Conservation (phyloP, 768 basidiomycete species). For the Tylopilus sp. region DNA sequence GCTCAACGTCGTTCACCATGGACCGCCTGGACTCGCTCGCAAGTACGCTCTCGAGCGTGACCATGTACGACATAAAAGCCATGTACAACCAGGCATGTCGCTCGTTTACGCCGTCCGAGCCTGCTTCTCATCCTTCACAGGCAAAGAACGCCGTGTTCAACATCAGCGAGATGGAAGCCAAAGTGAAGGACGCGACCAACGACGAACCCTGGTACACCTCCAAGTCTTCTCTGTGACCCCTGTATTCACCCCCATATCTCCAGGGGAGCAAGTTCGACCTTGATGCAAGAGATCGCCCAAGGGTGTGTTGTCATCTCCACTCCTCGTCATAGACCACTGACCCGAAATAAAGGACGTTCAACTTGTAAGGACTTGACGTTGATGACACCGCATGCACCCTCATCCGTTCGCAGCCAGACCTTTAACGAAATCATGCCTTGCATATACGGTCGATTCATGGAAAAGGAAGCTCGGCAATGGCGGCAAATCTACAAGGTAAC, state of each 20-base stretch:
- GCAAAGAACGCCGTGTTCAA: slow-evolving; percentile 97
- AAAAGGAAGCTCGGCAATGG: slow-evolving; percentile 98
- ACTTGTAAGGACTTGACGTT: slow-evolving; percentile 63
- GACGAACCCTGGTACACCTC: slow-evolving; percentile 93
- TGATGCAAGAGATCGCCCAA: slow-evolving; percentile 99
- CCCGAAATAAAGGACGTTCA: slow-evolving; percentile 74
- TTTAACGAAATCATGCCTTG: slow-evolving; percentile 99
- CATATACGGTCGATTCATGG: slow-evolving; percentile 93
- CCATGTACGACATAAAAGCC: slow-evolving; percentile 90
- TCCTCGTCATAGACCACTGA: slow-evolving; percentile 12
- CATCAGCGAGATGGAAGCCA: slow-evolving; percentile 94
- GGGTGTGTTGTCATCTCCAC: slow-evolving; percentile 49
- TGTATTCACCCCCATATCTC: slow-evolving; percentile 3
- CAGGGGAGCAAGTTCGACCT: slow-evolving; percentile 97
- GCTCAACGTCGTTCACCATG: slow-evolving; percentile 45
- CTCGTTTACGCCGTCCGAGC: neutral
- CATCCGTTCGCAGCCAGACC: slow-evolving; percentile 61
- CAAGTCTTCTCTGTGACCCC: neutral
- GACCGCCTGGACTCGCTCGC: slow-evolving; percentile 77
- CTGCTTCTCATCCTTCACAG: slow-evolving; percentile 36
- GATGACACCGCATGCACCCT: slow-evolving; percentile 1
- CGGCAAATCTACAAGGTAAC: slow-evolving; percentile 95
- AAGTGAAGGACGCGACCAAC: slow-evolving; percentile 95
- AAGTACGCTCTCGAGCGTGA: slow-evolving; percentile 73
- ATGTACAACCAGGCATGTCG: slow-evolving; percentile 84